Percentiles rank a stretch among this genome's conserved stretches.
phyloP scores from a whole-genome alignment of 2,329 filamentous ascomycete species.

The Clathrospora elynae region DNA sequence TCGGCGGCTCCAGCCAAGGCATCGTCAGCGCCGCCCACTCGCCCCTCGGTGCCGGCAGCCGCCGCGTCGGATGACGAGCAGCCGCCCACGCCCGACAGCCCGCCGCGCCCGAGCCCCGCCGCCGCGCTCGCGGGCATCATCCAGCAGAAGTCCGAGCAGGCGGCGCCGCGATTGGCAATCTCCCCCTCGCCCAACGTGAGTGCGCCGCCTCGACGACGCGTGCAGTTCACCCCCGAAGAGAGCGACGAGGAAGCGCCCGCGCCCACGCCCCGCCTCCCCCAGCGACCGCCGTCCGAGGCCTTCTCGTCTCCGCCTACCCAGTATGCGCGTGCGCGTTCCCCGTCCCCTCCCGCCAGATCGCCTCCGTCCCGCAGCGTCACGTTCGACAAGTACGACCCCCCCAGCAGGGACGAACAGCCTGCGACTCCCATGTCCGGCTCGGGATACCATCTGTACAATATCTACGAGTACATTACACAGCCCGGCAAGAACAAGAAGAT shows the following conservation, averaged over 20 bases:
- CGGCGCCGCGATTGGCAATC: conserved; percentile 35
- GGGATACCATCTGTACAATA: conserved; percentile 92
- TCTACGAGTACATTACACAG: conserved; percentile 95
- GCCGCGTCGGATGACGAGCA: conserved; percentile 52
- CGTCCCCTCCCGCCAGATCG: conserved; percentile 39
- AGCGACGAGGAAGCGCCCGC: conserved; percentile 67
- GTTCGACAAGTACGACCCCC: conserved; percentile 51
- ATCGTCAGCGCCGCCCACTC: conserved; percentile 52
- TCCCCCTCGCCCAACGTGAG: conserved; percentile 60
- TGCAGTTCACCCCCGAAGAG: conserved; percentile 67
- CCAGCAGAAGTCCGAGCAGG: conserved; percentile 53
- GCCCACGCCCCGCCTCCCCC: conserved; percentile 64
- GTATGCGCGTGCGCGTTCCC: conserved; percentile 49
- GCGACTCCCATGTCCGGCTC: conserved; percentile 63
- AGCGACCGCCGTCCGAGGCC: conserved; percentile 63
- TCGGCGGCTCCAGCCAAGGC: conserved; percentile 39
- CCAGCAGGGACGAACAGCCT: conserved; percentile 47
- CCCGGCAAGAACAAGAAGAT: conserved; percentile 98
- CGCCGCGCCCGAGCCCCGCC: conserved; percentile 60
- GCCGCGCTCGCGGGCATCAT: conserved; percentile 63
- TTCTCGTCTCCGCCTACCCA: conserved; percentile 56
- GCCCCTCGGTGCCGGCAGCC: conserved; percentile 47
- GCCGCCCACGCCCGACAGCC: conserved; percentile 53
- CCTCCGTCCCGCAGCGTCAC: conserved; percentile 48
- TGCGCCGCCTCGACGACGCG: conserved; percentile 55